phyloP scores from a whole-genome alignment of 495 filamentous ascomycete genomes.

The Talaromyces liani region DNA sequence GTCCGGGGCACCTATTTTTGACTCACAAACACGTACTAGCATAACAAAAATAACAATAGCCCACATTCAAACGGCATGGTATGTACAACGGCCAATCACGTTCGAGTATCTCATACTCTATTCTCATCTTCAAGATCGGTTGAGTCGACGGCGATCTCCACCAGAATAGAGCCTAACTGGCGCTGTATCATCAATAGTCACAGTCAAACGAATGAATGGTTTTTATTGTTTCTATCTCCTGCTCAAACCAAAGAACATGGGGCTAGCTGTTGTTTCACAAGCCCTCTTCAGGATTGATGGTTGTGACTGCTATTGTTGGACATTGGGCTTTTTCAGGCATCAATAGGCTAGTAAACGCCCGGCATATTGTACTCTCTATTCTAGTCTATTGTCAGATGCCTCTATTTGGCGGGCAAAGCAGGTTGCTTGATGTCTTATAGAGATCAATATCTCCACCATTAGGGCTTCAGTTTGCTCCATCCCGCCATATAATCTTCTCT shows the following conservation, averaged over 20 bases:
- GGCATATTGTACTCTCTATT: background rate
- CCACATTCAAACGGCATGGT: background rate
- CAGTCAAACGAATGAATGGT: slow-evolving; percentile 4
- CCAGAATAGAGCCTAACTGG: background rate
- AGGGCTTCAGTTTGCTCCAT: slow-evolving; percentile 5
- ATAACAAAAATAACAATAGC: background rate
- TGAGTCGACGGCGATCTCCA: background rate
- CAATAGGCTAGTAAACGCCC: background rate
- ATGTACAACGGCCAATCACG: background rate
- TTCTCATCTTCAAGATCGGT: background rate
- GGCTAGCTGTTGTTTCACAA: slow-evolving; percentile 9
- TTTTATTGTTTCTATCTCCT: background rate
- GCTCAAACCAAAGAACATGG: background rate
- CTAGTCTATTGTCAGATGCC: background rate
- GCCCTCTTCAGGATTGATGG: background rate
- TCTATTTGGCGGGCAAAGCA: background rate
- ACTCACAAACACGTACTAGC: background rate
- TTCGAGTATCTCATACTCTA: background rate
- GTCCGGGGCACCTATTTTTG: background rate
- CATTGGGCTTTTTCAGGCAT: background rate
- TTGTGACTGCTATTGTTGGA: background rate
- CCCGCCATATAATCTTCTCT: slow-evolving; percentile 10
- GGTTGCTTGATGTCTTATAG: background rate
- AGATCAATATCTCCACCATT: background rate
- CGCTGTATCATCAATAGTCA: background rate